A percentile compares a stretch with the other conserved stretches of the same genome.
Evolutionary conservation across 495 filamentous ascomycete species (phyloP).

Genomic region (Talaromyces thailandensis): DNA sequence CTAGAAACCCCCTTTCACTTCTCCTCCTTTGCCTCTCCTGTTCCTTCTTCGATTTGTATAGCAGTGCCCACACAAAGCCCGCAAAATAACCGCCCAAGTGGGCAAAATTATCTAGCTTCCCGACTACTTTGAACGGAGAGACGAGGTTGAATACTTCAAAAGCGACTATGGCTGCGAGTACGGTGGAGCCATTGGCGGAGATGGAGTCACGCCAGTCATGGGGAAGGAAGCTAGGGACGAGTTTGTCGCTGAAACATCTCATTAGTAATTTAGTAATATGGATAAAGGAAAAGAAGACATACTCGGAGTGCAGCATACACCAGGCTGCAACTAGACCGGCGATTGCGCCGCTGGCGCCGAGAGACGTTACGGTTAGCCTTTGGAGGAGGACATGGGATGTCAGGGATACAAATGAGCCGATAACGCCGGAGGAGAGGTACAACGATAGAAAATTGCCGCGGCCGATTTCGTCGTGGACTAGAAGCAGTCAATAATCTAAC

Average conservation of each 20-base stretch:
- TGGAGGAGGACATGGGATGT: constrained; percentile 44
- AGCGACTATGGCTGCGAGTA: constrained; percentile 27
- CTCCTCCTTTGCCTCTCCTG: background rate
- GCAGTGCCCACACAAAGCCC: constrained; percentile 33
- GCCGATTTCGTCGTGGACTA: constrained; percentile 80
- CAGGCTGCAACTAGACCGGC: constrained; percentile 59
- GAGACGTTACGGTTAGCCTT: constrained; percentile 39
- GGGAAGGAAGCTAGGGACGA: constrained; percentile 35
- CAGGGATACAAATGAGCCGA: constrained; percentile 59
- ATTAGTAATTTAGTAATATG: background rate
- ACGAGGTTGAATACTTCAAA: constrained; percentile 29
- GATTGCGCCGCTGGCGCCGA: constrained; percentile 70
- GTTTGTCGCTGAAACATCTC: constrained; percentile 23
- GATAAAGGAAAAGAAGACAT: constrained; percentile 10
- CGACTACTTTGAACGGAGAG: constrained; percentile 16
- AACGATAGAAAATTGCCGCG: constrained; percentile 75
- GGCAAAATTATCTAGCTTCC: constrained; percentile 54
- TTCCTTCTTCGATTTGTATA: constrained; percentile 8
- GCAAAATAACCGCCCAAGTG: constrained; percentile 60
- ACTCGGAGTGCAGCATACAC: constrained; percentile 54
- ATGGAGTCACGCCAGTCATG: constrained; percentile 22
- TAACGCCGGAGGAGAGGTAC: constrained; percentile 57
- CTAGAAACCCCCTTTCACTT: background rate
- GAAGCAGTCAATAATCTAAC: background rate
- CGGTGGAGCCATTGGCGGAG: constrained; percentile 26